These are phyloP conservation scores for Rusavskia elegans DNA, from an alignment of 495 filamentous ascomycete genomes.

Conservation along the genomic window DNA sequence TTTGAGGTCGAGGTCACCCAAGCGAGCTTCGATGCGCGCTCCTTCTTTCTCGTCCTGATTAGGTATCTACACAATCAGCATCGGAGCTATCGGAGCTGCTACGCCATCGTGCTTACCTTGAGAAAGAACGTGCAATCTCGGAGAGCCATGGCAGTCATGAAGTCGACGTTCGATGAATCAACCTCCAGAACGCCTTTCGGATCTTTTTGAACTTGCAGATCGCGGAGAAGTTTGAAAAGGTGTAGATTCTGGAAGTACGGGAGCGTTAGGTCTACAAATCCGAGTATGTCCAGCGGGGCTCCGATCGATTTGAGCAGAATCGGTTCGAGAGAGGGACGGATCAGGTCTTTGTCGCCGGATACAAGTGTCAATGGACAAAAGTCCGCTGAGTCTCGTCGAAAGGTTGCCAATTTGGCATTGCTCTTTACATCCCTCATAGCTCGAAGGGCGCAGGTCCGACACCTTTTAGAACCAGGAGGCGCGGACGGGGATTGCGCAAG, in stretches of 20 bases:
- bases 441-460: slow-evolving; percentile 72
- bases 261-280: not conserved
- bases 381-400: not conserved
- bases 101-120: slow-evolving; percentile 27
- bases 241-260: slow-evolving; percentile 12
- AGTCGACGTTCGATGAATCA: slow-evolving; percentile 15
- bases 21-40: slow-evolving; percentile 45
- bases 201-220: slow-evolving; percentile 35
- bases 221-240: slow-evolving; percentile 25
- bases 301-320: slow-evolving; percentile 10
- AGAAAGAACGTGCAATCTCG: slow-evolving; percentile 79
- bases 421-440: slow-evolving; percentile 27
- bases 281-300: not conserved
- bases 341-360: slow-evolving; percentile 21
- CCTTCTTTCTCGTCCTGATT: not conserved
- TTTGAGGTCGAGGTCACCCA: slow-evolving; percentile 86
- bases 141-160: slow-evolving; percentile 61
- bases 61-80: not conserved
- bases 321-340: slow-evolving; percentile 18
- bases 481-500: slow-evolving; percentile 68
- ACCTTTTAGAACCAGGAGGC: slow-evolving; percentile 45
- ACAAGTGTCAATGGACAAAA: slow-evolving; percentile 46
- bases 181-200: slow-evolving; percentile 23
- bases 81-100: not conserved
- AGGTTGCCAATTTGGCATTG: slow-evolving; percentile 10